phyloP scores from a whole-genome alignment of 108 stramenopile genomes.

The Chaetoceros tenuissimus region DNA sequence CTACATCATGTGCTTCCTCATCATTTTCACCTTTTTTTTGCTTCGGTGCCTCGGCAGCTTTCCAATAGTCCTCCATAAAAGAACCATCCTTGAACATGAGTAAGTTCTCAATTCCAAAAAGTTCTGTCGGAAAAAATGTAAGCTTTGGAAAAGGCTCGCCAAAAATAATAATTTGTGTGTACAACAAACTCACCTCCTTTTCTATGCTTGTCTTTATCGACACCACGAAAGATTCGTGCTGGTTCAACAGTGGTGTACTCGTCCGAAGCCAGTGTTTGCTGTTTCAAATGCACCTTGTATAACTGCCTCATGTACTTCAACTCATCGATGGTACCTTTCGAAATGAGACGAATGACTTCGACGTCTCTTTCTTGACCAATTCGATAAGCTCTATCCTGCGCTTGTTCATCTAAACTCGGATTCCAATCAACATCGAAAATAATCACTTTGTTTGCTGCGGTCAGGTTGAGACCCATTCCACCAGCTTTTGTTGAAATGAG shows the following conservation, averaged over 20 bases:
- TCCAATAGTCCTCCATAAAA: slow-evolving; percentile 61
- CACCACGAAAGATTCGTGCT: slow-evolving; percentile 24
- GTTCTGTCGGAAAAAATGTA: slow-evolving; percentile 62
- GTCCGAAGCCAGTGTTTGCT: slow-evolving; percentile 44
- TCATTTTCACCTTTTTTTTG: slow-evolving; percentile 27
- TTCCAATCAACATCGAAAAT: slow-evolving; percentile 86
- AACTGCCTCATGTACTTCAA: slow-evolving; percentile 88
- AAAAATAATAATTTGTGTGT: too few relatives aligned
- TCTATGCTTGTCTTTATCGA: slow-evolving; percentile 22
- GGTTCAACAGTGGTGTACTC: slow-evolving; percentile 5
- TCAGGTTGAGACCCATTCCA: slow-evolving; percentile 80
- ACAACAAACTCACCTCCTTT: too few relatives aligned
- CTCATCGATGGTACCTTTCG: slow-evolving; percentile 90
- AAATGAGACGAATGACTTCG: slow-evolving; percentile 67
- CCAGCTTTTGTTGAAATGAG: slow-evolving; percentile 87
- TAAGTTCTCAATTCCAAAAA: slow-evolving; percentile 80
- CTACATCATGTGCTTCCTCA: slow-evolving; percentile 24
- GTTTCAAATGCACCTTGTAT: slow-evolving; percentile 88
- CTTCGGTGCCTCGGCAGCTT: slow-evolving; percentile 11
- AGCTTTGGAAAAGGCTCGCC: slow-evolving; percentile 53
- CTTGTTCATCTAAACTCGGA: slow-evolving; percentile 66
- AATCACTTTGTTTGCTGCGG: slow-evolving; percentile 51
- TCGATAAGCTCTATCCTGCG: slow-evolving; percentile 76
- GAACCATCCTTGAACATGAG: slow-evolving; percentile 70
- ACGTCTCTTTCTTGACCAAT: slow-evolving; percentile 89